These are phyloP conservation scores for Cyclotella atomus DNA, from an alignment of 108 stramenopile genomes.

Conservation along the genomic window DNA sequence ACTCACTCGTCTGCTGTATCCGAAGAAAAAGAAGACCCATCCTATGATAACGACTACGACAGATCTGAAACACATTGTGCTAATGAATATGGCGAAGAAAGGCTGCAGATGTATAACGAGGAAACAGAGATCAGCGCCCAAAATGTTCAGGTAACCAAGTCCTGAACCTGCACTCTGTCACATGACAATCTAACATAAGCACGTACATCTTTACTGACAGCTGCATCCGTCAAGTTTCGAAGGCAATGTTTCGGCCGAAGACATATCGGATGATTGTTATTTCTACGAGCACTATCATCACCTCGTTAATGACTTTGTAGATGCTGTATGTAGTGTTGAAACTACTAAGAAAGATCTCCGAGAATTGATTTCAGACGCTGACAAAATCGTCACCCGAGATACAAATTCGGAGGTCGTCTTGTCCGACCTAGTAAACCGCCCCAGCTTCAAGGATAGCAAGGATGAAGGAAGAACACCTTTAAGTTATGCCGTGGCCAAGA, in stretches of 20 bases:
- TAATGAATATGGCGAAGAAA: neutral
- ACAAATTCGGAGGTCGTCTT: neutral
- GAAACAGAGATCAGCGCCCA: too few species aligned
- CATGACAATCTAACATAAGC: too few species aligned
- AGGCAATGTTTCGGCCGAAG: neutral
- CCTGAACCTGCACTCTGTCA: too few species aligned
- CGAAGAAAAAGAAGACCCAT: neutral
- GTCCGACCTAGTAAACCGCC: conserved; percentile 11
- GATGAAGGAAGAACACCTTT: conserved; percentile 1
- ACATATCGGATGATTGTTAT: neutral
- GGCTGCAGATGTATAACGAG: too few species aligned
- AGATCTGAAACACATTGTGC: neutral
- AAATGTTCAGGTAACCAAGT: too few species aligned
- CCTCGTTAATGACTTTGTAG: neutral
- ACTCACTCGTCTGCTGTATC: neutral
- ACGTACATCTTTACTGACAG: too few species aligned
- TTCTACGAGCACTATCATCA: neutral
- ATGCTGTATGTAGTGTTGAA: neutral
- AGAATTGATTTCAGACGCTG: neutral
- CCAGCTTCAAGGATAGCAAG: neutral
- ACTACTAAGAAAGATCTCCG: neutral
- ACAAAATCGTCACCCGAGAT: neutral
- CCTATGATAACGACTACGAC: neutral
- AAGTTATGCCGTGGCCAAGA: conserved; percentile 11
- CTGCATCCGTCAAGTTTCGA: neutral